Conservation (phyloP, 1,139 yeast species). For the Arxiozyma slooffiae region DNA sequence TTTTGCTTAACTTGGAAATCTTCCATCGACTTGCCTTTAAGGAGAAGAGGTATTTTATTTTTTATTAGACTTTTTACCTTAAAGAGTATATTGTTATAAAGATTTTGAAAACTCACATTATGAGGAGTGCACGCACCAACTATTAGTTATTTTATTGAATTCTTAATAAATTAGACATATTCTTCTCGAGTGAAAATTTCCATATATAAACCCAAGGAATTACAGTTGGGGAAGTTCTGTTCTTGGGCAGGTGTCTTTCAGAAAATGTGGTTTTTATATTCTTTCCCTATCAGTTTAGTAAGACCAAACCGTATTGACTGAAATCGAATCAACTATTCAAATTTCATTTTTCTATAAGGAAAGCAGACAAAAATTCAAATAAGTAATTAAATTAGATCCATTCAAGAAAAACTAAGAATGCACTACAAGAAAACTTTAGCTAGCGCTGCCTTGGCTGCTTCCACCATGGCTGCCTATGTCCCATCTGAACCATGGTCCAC, state of each 20-base stretch:
- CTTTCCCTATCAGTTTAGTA: not conserved
- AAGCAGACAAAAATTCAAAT: not conserved
- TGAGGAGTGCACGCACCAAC: not conserved
- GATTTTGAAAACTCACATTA: not conserved
- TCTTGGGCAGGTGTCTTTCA: not conserved
- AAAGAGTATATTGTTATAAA: not conserved
- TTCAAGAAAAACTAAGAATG: slow-evolving; percentile 14
- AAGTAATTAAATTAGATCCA: no score
- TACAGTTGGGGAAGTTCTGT: not conserved
- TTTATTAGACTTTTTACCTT: not conserved
- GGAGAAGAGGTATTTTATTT: not conserved
- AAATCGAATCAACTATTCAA: not conserved
- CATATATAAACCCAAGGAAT: not conserved
- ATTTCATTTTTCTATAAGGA: not conserved
- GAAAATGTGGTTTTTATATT: not conserved
- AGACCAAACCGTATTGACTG: not conserved
- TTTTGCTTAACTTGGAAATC: not conserved
- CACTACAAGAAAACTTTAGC: slow-evolving; percentile 28
- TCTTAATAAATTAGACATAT: no score
- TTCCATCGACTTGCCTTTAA: not conserved
- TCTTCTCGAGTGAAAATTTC: no score
- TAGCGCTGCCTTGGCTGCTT: slow-evolving; percentile 21
- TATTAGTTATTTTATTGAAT: no score
- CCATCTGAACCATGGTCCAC: slow-evolving; percentile 69
- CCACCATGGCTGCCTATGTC: slow-evolving; percentile 40